phyloP scores from a whole-genome alignment of 2,329 filamentous ascomycete species.

The Trichoderma atroviride region DNA sequence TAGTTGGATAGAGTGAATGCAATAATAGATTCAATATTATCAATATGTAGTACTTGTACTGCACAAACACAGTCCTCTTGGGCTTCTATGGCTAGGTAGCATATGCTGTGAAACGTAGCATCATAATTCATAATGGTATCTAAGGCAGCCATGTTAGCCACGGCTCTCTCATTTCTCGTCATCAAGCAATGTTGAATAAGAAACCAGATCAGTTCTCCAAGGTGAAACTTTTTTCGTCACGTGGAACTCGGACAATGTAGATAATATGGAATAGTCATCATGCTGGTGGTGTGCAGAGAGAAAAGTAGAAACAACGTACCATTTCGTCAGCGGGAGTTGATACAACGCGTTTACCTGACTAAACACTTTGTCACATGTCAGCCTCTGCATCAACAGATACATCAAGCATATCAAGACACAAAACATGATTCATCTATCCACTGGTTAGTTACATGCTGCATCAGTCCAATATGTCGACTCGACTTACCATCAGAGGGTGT shows the following conservation, averaged over 20 bases:
- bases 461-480: background rate
- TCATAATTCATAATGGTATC: background rate
- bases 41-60: background rate
- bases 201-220: conserved; percentile 61
- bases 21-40: background rate
- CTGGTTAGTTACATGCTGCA: background rate
- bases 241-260: conserved; percentile 58
- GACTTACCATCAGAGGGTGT: conserved; percentile 57
- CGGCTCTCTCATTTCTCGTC: background rate
- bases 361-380: conserved; percentile 10
- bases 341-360: background rate
- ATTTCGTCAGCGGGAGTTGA: background rate
- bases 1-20: background rate
- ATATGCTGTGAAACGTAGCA: background rate
- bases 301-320: conserved; percentile 27
- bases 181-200: conserved; percentile 20
- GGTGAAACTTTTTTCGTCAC: conserved; percentile 61
- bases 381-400: background rate
- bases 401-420: background rate
- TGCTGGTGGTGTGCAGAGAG: conserved; percentile 39
- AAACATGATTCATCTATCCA: background rate
- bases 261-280: conserved; percentile 53
- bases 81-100: background rate
- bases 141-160: conserved; percentile 1
- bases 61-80: background rate